Conservation (phyloP, 495 filamentous ascomycete species). For the Xylaria palmicola region DNA sequence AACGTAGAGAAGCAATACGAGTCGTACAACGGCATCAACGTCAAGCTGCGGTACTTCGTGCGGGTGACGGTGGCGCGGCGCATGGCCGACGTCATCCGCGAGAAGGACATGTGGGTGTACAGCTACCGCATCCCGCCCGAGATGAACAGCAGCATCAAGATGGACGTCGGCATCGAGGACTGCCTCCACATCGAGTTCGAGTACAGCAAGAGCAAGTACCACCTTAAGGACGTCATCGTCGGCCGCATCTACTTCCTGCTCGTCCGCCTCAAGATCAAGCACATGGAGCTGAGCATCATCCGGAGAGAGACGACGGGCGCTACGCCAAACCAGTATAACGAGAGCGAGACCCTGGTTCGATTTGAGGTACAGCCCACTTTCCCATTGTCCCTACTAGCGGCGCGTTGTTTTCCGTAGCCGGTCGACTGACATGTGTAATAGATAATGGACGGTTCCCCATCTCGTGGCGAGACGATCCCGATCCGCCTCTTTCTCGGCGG, state of each 20-base stretch:
- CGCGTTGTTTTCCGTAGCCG: too few species aligned
- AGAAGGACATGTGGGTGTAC: conserved; percentile 99
- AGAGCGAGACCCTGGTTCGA: conserved; percentile 95
- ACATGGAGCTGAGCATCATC: conserved; percentile 99
- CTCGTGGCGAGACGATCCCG: conserved; percentile 95
- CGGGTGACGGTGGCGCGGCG: conserved; percentile 93
- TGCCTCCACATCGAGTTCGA: conserved; percentile 99
- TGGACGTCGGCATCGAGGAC: conserved; percentile 99
- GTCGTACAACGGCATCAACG: conserved; percentile 99
- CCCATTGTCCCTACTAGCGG: not conserved
- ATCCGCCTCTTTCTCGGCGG: conserved; percentile 97
- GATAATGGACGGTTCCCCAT: conserved; percentile 99
- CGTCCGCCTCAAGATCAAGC: conserved; percentile 98
- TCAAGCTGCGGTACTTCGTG: conserved; percentile 96
- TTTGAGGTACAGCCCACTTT: conserved; percentile 71
- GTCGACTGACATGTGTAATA: conserved; percentile 31
- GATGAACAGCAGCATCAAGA: conserved; percentile 98
- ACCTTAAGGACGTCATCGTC: conserved; percentile 99
- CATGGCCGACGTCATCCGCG: conserved; percentile 96
- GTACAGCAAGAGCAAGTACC: conserved; percentile 98
- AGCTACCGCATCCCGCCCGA: conserved; percentile 97
- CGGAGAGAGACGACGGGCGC: conserved; percentile 93
- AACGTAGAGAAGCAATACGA: conserved; percentile 99
- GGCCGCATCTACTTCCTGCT: conserved; percentile 98
- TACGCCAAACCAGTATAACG: conserved; percentile 99